A percentile compares a stretch with the other conserved stretches of the same genome.
Conservation (phyloP, 1,284 basidiomycete species). For the Melampsora americana region DNA sequence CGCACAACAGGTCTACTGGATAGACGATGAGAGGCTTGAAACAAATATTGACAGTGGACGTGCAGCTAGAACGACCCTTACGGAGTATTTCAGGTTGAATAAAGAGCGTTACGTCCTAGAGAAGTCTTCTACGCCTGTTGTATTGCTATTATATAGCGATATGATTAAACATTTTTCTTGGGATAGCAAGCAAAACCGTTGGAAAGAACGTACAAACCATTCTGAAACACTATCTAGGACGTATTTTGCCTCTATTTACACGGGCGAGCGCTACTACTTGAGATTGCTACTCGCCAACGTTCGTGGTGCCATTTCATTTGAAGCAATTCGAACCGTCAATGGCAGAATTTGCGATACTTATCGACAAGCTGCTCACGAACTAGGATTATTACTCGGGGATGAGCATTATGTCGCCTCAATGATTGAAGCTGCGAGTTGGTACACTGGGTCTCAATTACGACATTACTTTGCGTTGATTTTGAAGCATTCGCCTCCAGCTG, state of each 20-base stretch:
- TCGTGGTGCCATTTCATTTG: constrained; percentile 55
- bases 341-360: constrained; percentile 52
- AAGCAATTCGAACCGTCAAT: constrained; percentile 52
- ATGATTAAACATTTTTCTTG: constrained; percentile 2
- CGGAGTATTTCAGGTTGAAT: constrained; percentile 6
- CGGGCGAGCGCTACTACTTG: constrained; percentile 56
- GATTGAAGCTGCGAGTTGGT: constrained; percentile 56
- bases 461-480: constrained; percentile 58
- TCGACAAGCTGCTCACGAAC: constrained; percentile 56
- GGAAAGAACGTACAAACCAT: not conserved
- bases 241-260: not conserved
- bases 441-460: constrained; percentile 56
- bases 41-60: not conserved
- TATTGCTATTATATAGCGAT: not conserved
- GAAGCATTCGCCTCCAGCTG: constrained; percentile 52
- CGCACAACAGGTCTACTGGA: not conserved
- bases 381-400: constrained; percentile 54
- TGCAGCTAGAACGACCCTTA: not conserved
- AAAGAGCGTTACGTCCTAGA: not conserved
- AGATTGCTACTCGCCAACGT: constrained; percentile 55
- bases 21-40: not conserved
- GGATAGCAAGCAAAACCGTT: not conserved
- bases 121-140: not conserved
- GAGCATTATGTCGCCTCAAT: constrained; percentile 58
- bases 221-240: not conserved